These are phyloP conservation scores for Vigna hirtella DNA, from an alignment of 306 rosid species.

Conservation along the genomic window DNA sequence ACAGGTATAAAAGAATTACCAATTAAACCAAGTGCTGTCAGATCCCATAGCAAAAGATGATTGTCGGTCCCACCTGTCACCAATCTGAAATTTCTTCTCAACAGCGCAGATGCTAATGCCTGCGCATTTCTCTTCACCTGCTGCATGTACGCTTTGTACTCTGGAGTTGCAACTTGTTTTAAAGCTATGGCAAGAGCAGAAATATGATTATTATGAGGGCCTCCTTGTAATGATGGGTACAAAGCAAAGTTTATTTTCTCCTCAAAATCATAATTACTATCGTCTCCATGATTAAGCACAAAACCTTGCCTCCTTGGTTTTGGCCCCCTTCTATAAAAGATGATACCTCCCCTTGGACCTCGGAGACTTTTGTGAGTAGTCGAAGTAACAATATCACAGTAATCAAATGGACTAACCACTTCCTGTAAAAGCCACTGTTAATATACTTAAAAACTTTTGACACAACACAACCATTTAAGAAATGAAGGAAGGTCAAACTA, in stretches of 20 bases:
- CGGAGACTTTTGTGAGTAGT: conserved; percentile 92
- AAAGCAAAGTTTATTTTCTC: conserved; percentile 85
- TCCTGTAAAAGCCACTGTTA: conserved; percentile 56
- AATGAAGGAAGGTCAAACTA: conserved; percentile 12
- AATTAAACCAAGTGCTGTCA: conserved; percentile 72
- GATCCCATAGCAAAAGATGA: conserved; percentile 91
- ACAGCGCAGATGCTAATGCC: conserved; percentile 77
- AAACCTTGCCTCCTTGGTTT: conserved; percentile 67
- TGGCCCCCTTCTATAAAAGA: conserved; percentile 74
- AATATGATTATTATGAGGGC: conserved; percentile 86
- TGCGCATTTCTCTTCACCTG: conserved; percentile 88
- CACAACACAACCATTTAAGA: conserved; percentile 28
- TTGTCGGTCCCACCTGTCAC: conserved; percentile 91
- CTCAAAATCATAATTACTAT: conserved; percentile 66
- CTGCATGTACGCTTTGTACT: conserved; percentile 76
- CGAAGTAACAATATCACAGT: conserved; percentile 82
- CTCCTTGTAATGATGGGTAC: conserved; percentile 87
- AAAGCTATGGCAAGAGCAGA: conserved; percentile 90
- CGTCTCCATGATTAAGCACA: conserved; percentile 57
- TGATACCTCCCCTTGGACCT: conserved; percentile 91
- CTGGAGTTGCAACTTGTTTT: conserved; percentile 81
- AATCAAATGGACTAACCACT: conserved; percentile 75
- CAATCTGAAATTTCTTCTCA: conserved; percentile 83
- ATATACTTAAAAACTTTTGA: conserved; percentile 28
- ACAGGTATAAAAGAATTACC: conserved; percentile 50